Conservation (phyloP, 768 basidiomycete genomes). For the Melanogaster broomeanus region DNA sequence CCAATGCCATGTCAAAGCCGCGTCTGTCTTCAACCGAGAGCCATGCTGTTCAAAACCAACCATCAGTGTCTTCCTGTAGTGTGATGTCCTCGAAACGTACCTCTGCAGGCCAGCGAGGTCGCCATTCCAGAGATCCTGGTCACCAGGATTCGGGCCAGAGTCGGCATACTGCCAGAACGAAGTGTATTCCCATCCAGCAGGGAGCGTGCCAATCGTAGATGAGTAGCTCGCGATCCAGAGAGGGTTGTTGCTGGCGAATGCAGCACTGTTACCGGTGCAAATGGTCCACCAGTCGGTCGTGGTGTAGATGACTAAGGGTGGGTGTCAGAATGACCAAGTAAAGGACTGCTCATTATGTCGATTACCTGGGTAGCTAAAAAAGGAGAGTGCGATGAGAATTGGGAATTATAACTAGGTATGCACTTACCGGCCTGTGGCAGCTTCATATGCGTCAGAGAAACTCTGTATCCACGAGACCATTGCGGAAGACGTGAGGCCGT, state of each 20-base stretch:
- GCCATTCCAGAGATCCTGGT: conserved; percentile 60
- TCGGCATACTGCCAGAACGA: conserved; percentile 67
- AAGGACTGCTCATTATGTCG: conserved; percentile 1
- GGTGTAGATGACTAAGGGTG: conserved; percentile 53
- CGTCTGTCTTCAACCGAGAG: conserved; percentile 8
- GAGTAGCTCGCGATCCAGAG: conserved; percentile 62
- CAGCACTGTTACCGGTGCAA: conserved; percentile 61
- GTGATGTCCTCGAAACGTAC: conserved; percentile 23
- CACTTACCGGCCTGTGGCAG: conserved; percentile 46
- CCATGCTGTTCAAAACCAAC: conserved; percentile 15
- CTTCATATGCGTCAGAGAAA: conserved; percentile 61
- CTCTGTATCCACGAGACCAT: conserved; percentile 68
- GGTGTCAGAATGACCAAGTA: background rate
- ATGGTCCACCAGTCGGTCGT: conserved; percentile 69
- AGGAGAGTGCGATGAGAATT: background rate
- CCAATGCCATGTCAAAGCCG: background rate
- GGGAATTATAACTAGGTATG: background rate
- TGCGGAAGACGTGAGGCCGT: conserved; percentile 47
- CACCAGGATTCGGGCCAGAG: conserved; percentile 56
- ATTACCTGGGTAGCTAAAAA: conserved; percentile 42
- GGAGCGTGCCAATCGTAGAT: conserved; percentile 51
- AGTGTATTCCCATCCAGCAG: conserved; percentile 56
- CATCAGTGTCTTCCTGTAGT: background rate
- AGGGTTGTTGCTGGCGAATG: conserved; percentile 52
- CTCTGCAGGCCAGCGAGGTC: conserved; percentile 42